Evolutionary conservation across 768 basidiomycete species (phyloP), one percentile per base, ranked within the genome.

Genomic region (Plicaturopsis crispa): DNA sequence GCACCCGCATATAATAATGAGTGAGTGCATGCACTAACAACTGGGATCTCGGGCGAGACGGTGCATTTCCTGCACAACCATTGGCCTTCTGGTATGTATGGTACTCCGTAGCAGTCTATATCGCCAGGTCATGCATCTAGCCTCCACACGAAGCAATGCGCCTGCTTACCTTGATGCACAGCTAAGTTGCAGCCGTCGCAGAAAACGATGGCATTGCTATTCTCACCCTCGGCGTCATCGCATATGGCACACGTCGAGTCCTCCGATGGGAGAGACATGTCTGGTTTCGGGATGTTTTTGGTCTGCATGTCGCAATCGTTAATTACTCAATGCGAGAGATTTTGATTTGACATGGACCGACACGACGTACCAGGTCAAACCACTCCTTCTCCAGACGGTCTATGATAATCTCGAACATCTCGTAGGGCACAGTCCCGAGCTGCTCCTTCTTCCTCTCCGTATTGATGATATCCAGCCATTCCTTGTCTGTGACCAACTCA

Each of bases 11-110:
- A 21, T 6, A 41, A 23, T 24, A 14, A 13, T 14, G 36, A 31
- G 3, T 28, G 20, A n/a, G 18, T 23, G 23, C 32, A 30, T 6
- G 12, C 18, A 63, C 87, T 47, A 53, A 93, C 92, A 43, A 99
- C 96, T 11, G 93, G 90, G 49, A 81, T 86, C 59, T 97, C 94
- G 0, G 96, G 96, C 1, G 91, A 94, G 7, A 98, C 92, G 0
- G 92, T 97, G 53, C 96, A 99, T 61, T 99, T 99, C 33, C 96
- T 69, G 57, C 96, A 99, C 23, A 99, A 75, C 96, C 96, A 99
- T 58, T 99, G 96, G 1, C 96, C 96, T 65, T 99, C 96, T 0
- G 96, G 96, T 42, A 99, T 97, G 55, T 99, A 99, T 8, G 96
- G 96, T 2, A 99, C 91, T 14, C 96, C 96, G 52, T 99, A 99